Percentiles rank a stretch among this genome's conserved stretches.
These are phyloP conservation scores for Scleromitrula shiraiana DNA, from an alignment of 2,329 filamentous ascomycete species.

Conservation along the genomic window DNA sequence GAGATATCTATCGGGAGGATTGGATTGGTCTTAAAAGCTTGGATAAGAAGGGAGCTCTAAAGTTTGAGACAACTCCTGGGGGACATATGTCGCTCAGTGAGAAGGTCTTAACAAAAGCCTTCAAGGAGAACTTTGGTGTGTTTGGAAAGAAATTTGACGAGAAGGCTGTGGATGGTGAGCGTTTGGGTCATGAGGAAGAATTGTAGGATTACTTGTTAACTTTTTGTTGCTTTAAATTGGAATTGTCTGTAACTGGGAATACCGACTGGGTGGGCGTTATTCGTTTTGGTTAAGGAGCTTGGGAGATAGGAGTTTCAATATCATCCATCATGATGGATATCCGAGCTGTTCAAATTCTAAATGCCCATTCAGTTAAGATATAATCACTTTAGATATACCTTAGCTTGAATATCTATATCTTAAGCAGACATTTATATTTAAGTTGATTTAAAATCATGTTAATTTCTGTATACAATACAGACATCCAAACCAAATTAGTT, in stretches of 20 bases:
- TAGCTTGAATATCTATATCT: no score
- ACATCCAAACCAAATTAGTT: no score
- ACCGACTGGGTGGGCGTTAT: not conserved
- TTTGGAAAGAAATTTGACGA: constrained; percentile 20
- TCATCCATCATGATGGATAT: no score
- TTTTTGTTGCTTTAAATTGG: not conserved
- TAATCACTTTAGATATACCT: no score
- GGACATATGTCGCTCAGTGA: constrained; percentile 76
- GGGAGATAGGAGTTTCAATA: no score
- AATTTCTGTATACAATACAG: no score
- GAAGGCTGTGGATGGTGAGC: not conserved
- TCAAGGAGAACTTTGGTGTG: constrained; percentile 37
- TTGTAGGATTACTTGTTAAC: not conserved
- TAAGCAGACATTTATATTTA: no score
- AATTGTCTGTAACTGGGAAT: no score
- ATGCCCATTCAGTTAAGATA: no score
- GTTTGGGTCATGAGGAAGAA: constrained; percentile 4
- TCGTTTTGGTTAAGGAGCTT: no score
- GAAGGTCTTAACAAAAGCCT: constrained; percentile 45
- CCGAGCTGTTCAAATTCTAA: no score
- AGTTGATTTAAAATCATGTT: no score
- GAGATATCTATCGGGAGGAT: constrained; percentile 76
- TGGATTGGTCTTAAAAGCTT: constrained; percentile 81
- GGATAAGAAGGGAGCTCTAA: constrained; percentile 70
- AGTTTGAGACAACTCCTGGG: constrained; percentile 66